Evolutionary conservation across 106 monocot species (phyloP), one percentile per base, ranked within the genome.

Genomic region (Platanthera guangdongensis): DNA sequence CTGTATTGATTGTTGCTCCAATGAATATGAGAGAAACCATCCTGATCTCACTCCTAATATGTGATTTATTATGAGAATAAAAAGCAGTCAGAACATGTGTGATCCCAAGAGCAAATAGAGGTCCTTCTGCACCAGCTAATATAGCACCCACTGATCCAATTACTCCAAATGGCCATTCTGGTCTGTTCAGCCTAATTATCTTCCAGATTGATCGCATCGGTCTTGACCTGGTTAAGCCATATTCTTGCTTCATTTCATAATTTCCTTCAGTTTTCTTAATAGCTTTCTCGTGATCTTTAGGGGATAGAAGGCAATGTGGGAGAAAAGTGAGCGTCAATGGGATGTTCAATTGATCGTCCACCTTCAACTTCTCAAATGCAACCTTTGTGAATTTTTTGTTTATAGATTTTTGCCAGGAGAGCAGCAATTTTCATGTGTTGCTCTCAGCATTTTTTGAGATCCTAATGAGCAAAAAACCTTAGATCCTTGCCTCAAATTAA

Each of bases 91-190:
- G 50, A 52, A 81, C 49, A 80, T 84, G 77, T 7, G 73, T 84
- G 11, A 84, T 84, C 68, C 67, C 84, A 68, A 84, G 54, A 22
- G 84, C 80, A 75, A 81, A 84, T 8, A 78, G 54, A 69, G 84
- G 84, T 46, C 74, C 84, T 78, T 78, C 74, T 51, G 67, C n/a
- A 14, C 84, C 84, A 55, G 84, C 77, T 51, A 84, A 19, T 67
- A 81, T 71, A 16, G 84, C 77, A 74, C 84, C 39, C 1, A 77
- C 6, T 22, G 84, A 74, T 47, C 84, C 84, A 28, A 78, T 15
- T 22, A 78, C 32, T 59, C 57, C 73, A 74, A 49, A 84, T 19
- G 84, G 81, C 84, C 84, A 84, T 59, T 84, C 81, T 69, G 80
- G 77, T 73, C 50, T 59, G 39, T 81, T 84, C 69, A 84, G 12